Evolutionary conservation across 2,329 filamentous ascomycete species (phyloP), one percentile per base, ranked within the genome.

Genomic region (Iodosphaeria phyllophila): DNA sequence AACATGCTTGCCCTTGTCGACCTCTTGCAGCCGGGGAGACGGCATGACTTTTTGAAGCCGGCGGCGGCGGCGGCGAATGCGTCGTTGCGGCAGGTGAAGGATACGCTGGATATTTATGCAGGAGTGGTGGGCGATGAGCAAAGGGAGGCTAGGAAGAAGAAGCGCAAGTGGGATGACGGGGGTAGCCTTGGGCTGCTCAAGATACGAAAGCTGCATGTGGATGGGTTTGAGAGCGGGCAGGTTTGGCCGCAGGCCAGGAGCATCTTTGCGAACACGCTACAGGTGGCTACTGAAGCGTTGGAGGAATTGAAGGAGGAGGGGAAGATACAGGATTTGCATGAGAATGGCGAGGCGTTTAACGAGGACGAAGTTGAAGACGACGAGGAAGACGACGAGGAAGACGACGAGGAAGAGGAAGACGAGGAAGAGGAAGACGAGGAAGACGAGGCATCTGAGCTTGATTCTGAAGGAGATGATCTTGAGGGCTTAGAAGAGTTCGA

Each of bases 171-270:
- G 35, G 52, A 32, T 20, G 41, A 62, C 19, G 43, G 50, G 14
- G 49, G 46, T 4, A 52, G 60, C 25, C 39, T 51, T 23, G 51
- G 65, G 34, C 54, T 76, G 2, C 43, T 93, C 33, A 82, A 82
- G 39, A 56, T 92, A 39, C 74, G 77, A 39, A 83, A 78, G 48
- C 57, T 98, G 10, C 78, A 93, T 44, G 58, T 82, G 5, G 71
- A 92, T 29, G 89, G 86, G 0, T 92, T 95, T 38, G 78, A 77
- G 38, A 74, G 78, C 8, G 69, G 74, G 12, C 86, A 95, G 50
- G 73, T 98, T 21, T 98, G 86, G 78, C 80, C 93, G 48, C 89
- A 98, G 53, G 77, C 82, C 6, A 74, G 73, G 41, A 70, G 78
- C 38, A 80, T 95, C 12, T 72, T 95, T 29, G 63, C 48, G 8